Base-by-base conservation (phyloP, 257 asterid species). In the Nicotiana knightiana region DNA sequence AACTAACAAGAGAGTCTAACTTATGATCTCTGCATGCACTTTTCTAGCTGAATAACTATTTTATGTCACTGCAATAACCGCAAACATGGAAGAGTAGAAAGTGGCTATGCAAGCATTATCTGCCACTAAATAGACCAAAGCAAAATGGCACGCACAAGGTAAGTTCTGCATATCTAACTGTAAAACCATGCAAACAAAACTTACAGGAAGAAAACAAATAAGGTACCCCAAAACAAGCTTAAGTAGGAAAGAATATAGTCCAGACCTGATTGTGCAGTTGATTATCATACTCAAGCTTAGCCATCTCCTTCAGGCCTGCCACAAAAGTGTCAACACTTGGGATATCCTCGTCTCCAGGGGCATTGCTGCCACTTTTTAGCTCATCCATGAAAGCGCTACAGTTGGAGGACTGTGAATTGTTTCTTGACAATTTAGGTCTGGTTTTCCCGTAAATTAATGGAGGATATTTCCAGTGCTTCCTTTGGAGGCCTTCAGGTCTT, bases 301-400 rank as follows among this genome's bases (percentile, higher is more conserved):
- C 98, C 97, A 94, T 93, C 86, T 94, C 98, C 90, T 86, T 91
- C 77, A 96, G 92, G 64, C 97, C 99, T n/a, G 98, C 97, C 54
- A 96, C 97, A 82, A 93, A 96, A 67, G 96, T 90, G 81, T 95
- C 96, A 62, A 96, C 94, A 84, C 98, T 94, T 16, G 98, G 98
- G 83, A 96, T 92, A 82, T 91, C 96, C 86, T 90, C 98, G 77
- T 94, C 97, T 85, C 91, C 95, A n/a, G 86, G 81, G 28, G 64
- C 67, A 67, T 77, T 82, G 63, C 82, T 87, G 79, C 89, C 15
- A 12, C 51, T 43, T 43, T 43, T 43, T 10, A 43, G 51, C 51
- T 43, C 98, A 79, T 94, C 97, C 17, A 90, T 35, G 43, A 85
- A 90, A 83, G 90, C 81, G 80, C 93, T 90, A 39, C 88, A 90